Conservation (phyloP, 805 yeast species). For the Starmerella bombicola region DNA sequence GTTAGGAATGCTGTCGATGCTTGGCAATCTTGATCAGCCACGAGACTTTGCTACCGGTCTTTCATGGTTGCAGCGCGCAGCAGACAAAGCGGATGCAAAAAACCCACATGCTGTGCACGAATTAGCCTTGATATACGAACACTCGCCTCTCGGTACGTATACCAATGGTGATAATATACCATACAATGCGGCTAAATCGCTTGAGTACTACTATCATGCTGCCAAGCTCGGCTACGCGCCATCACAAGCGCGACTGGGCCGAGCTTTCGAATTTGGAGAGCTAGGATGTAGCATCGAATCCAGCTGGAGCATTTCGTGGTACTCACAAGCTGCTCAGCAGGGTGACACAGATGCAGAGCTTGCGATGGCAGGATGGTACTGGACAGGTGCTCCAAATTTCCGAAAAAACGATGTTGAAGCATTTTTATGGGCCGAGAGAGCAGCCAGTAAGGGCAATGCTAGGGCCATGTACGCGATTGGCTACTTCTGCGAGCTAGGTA, state of each 20-base stretch:
- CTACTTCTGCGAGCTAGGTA: slow-evolving; percentile 53
- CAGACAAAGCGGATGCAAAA: slow-evolving; percentile 32
- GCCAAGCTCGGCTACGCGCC: slow-evolving; percentile 45
- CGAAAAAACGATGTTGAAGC: slow-evolving; percentile 55
- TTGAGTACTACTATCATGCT: slow-evolving; percentile 42
- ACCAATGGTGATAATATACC: slow-evolving; percentile 32
- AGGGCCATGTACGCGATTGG: slow-evolving; percentile 67
- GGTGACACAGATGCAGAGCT: slow-evolving; percentile 58
- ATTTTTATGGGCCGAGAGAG: slow-evolving; percentile 61
- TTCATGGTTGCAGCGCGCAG: slow-evolving; percentile 42
- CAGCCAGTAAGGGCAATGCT: slow-evolving; percentile 51
- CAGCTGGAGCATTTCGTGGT: slow-evolving; percentile 58
- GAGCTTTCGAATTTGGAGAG: slow-evolving; percentile 60
- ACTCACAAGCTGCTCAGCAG: slow-evolving; percentile 50
- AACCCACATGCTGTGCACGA: slow-evolving; percentile 50
- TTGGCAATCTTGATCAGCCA: slow-evolving; percentile 34
- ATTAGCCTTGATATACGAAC: slow-evolving; percentile 44
- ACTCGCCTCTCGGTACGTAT: slow-evolving; percentile 31
- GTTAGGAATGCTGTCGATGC: slow-evolving; percentile 50
- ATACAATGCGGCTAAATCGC: slow-evolving; percentile 32
- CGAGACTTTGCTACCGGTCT: slow-evolving; percentile 36
- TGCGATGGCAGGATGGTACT: slow-evolving; percentile 68
- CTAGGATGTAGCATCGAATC: slow-evolving; percentile 42
- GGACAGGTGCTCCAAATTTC: slow-evolving; percentile 48
- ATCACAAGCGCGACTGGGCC: slow-evolving; percentile 59